Percentiles rank a stretch among this genome's conserved stretches.
These are phyloP conservation scores for Rhodamnia argentea DNA, from an alignment of 345 rosid genomes.

Conservation along the genomic window DNA sequence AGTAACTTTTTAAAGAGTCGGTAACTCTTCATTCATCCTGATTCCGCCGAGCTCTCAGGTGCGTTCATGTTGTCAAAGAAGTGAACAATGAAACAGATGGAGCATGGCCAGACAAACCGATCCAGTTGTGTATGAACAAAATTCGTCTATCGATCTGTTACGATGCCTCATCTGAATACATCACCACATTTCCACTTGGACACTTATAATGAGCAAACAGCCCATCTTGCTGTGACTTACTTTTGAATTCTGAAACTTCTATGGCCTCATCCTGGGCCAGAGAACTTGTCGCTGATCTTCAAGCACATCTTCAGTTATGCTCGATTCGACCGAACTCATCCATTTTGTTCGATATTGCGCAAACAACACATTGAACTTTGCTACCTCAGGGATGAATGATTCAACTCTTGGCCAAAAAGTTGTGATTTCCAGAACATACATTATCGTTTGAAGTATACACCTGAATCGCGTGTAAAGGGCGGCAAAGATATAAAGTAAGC, in stretches of 20 bases:
- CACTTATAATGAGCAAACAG: not conserved
- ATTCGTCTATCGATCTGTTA: not conserved
- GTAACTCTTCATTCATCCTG: too few species aligned
- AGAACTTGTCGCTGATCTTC: not conserved
- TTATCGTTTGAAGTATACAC: not conserved
- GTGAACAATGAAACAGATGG: not conserved
- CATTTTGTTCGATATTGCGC: not conserved
- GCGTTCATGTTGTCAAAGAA: not conserved
- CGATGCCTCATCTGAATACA: not conserved
- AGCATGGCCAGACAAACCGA: not conserved
- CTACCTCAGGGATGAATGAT: not conserved
- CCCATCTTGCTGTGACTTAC: not conserved
- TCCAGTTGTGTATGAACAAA: not conserved
- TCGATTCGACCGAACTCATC: not conserved
- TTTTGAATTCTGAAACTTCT: not conserved
- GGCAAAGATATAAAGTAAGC: not conserved
- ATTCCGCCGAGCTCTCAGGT: not conserved
- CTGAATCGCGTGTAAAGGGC: not conserved
- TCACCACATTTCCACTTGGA: not conserved
- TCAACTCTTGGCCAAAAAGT: not conserved
- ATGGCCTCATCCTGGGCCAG: not conserved
- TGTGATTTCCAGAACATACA: not conserved
- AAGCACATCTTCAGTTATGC: not conserved
- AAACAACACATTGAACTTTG: not conserved
- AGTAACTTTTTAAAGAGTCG: too few species aligned